Evolutionary conservation across 257 asterid genomes (phyloP).

Genomic region (Ocimum tenuiflorum): DNA sequence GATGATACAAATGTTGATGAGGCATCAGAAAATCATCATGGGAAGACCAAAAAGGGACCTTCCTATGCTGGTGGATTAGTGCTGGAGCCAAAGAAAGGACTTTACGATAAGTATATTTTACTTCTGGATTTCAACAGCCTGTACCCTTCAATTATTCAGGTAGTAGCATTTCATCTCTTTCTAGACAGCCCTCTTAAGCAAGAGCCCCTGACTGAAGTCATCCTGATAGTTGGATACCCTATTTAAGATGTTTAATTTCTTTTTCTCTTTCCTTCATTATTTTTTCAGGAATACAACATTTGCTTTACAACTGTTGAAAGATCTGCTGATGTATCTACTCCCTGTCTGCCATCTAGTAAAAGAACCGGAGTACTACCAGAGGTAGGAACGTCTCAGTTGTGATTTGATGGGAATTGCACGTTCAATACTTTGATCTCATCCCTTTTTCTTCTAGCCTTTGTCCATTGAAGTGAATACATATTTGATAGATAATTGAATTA

Average conservation of each 20-base stretch:
- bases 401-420: neutral
- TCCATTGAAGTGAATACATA: neutral
- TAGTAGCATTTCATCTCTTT: constrained; percentile 23
- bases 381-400: constrained; percentile 41
- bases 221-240: constrained; percentile 5
- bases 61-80: constrained; percentile 93
- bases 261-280: neutral
- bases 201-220: constrained; percentile 8
- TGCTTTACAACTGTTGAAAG: constrained; percentile 95
- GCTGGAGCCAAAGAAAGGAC: constrained; percentile 94
- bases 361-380: constrained; percentile 80
- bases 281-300: constrained; percentile 81
- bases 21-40: constrained; percentile 36
- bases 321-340: constrained; percentile 53
- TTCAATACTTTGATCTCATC: neutral
- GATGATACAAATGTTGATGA: constrained; percentile 47
- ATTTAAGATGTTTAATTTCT: neutral
- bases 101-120: constrained; percentile 83
- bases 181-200: constrained; percentile 5
- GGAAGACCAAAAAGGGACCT: constrained; percentile 76
- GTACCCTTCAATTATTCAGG: constrained; percentile 99
- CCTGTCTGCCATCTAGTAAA: constrained; percentile 66
- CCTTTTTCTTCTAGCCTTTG: neutral
- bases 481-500: neutral
- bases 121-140: constrained; percentile 99